A percentile compares a stretch with the other conserved stretches of the same genome.
These are phyloP conservation scores for Tetratostichococcus sp. DNA, from an alignment of 139 green algal species.

Conservation along the genomic window DNA sequence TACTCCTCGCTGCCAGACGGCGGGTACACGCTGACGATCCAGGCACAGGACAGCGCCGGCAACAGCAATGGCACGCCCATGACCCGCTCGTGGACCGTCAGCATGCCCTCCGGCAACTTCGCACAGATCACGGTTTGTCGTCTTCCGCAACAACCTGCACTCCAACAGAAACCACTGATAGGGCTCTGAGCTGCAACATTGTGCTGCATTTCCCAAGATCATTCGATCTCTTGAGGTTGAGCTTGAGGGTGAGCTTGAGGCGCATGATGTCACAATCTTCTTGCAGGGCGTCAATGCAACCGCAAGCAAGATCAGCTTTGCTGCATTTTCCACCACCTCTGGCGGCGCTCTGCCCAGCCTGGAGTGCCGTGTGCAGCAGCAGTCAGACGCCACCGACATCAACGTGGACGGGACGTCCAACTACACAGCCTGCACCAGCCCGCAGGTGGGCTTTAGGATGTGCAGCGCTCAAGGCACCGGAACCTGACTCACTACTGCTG, in stretches of 20 bases:
- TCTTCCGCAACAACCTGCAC: neutral
- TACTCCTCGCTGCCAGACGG: constrained; percentile 15
- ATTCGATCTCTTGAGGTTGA: no score
- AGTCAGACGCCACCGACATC: neutral
- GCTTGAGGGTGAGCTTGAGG: no score
- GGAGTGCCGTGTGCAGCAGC: constrained; percentile 5
- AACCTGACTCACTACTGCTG: no score
- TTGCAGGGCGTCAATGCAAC: no score
- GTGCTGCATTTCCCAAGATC: no score
- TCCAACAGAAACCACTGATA: neutral
- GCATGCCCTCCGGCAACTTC: neutral
- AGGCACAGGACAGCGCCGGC: constrained; percentile 33
- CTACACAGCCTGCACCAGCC: constrained; percentile 6
- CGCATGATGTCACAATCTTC: no score
- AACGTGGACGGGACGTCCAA: neutral
- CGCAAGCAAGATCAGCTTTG: neutral
- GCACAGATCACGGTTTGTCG: neutral
- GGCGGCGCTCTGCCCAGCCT: neutral
- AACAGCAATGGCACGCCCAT: constrained; percentile 21
- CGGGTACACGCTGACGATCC: constrained; percentile 15
- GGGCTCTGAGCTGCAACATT: neutral
- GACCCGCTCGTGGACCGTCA: constrained; percentile 16
- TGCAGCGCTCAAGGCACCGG: neutral
- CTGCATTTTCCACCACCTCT: neutral
- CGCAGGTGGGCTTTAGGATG: neutral